phyloP scores from a whole-genome alignment of 2,329 filamentous ascomycete genomes.

The Alternaria viburni region DNA sequence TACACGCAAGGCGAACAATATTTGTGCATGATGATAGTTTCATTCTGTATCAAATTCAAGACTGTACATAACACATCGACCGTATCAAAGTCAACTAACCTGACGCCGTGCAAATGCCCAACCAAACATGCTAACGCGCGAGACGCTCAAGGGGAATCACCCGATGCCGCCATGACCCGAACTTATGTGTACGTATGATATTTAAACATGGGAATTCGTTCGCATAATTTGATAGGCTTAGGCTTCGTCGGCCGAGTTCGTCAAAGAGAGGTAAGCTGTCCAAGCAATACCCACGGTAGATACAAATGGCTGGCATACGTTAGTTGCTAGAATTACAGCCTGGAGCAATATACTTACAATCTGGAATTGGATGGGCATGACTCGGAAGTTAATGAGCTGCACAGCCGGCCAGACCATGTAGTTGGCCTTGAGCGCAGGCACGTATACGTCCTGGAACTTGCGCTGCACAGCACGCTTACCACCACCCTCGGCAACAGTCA shows the following conservation, averaged over 20 bases:
- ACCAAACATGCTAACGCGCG: conserved; percentile 28
- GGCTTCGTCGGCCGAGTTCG: conserved; percentile 81
- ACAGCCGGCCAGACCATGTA: conserved; percentile 94
- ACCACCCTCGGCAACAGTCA: conserved; percentile 95
- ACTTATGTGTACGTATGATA: conserved; percentile 15
- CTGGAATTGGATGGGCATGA: conserved; percentile 95
- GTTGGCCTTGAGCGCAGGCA: conserved; percentile 94
- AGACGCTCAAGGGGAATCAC: conserved; percentile 24
- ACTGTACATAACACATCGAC: conserved; percentile 4
- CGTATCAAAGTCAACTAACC: conserved; percentile 10
- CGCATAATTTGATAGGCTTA: conserved; percentile 17
- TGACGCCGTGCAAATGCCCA: conserved; percentile 25
- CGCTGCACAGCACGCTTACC: conserved; percentile 76
- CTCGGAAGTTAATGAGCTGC: conserved; percentile 93
- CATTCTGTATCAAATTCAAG: conserved; percentile 5
- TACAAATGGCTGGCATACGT: conserved; percentile 77
- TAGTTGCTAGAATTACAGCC: conserved; percentile 1
- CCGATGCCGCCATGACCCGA: conserved; percentile 15
- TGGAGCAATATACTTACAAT: conserved; percentile 69
- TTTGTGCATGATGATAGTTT: not conserved
- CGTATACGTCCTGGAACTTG: conserved; percentile 92
- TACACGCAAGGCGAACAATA: not conserved
- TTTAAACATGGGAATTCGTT: conserved; percentile 25
- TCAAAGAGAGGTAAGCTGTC: conserved; percentile 94
- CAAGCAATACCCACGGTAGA: conserved; percentile 95